These are phyloP conservation scores for Talaromyces pinophilus DNA, from an alignment of 2,329 filamentous ascomycete species.

Conservation along the genomic window DNA sequence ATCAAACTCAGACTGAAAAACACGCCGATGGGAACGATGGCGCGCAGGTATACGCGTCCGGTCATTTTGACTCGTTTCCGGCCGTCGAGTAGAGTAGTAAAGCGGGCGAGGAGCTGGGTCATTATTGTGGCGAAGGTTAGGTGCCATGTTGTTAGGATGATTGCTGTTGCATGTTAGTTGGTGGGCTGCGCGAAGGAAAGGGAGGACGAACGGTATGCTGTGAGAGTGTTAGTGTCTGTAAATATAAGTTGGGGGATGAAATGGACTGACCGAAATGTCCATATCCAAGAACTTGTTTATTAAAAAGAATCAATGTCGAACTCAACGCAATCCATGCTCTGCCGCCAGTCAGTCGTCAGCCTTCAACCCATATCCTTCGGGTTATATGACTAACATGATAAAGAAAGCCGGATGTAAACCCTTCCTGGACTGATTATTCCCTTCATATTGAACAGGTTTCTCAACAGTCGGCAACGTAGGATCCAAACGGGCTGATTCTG, in stretches of 20 bases:
- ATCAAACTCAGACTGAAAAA: constrained; percentile 97
- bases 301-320: constrained; percentile 95
- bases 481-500: constrained; percentile 26
- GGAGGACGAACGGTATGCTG: constrained; percentile 19
- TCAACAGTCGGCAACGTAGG: constrained; percentile 76
- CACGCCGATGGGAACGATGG: constrained; percentile 90
- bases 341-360: neutral
- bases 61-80: constrained; percentile 98
- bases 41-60: constrained; percentile 83
- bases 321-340: constrained; percentile 92
- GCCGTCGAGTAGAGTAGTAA: constrained; percentile 85
- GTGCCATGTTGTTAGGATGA: constrained; percentile 91
- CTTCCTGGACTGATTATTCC: constrained; percentile 65
- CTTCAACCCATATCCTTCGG: neutral
- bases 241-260: neutral
- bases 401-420: constrained; percentile 79
- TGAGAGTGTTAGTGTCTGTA: neutral
- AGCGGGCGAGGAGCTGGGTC: constrained; percentile 89
- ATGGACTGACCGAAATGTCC: constrained; percentile 71
- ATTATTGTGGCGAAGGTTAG: constrained; percentile 88
- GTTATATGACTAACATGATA: constrained; percentile 57
- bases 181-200: neutral
- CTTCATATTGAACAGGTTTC: constrained; percentile 48
- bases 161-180: constrained; percentile 35
- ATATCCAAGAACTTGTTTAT: constrained; percentile 95